Evolutionary conservation across 139 green algal species (phyloP).

Genomic region (Choricystis sp.): DNA sequence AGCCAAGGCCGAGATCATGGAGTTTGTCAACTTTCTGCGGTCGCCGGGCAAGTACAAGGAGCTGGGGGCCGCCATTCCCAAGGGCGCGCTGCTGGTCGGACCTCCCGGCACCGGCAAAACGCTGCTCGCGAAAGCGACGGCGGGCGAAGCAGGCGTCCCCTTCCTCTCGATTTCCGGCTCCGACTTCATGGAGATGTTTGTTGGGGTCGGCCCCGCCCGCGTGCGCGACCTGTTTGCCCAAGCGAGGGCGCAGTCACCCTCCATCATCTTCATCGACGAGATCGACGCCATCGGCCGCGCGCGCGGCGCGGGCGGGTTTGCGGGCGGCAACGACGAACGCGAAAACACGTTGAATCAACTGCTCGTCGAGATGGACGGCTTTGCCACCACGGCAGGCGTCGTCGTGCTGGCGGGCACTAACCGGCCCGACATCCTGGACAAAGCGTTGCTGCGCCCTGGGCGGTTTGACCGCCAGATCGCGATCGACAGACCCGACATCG

Average conservation of each 20-base stretch:
- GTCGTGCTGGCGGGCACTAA: constrained; percentile 97
- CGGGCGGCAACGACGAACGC: constrained; percentile 90
- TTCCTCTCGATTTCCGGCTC: constrained; percentile 68
- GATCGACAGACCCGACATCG: constrained; percentile 93
- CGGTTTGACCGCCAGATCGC: constrained; percentile 93
- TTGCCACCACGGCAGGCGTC: constrained; percentile 73
- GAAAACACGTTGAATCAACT: constrained; percentile 99
- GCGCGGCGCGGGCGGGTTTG: constrained; percentile 48
- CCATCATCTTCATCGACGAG: constrained; percentile 98
- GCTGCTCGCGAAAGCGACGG: constrained; percentile 88
- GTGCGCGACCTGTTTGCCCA: constrained; percentile 93
- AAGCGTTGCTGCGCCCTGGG: constrained; percentile 82
- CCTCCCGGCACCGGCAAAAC: constrained; percentile 90
- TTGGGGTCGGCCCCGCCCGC: constrained; percentile 74
- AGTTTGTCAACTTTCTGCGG: constrained; percentile 96
- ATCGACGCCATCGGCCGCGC: constrained; percentile 82
- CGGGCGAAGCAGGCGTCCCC: constrained; percentile 84
- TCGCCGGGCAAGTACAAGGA: constrained; percentile 60
- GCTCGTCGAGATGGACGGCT: constrained; percentile 87
- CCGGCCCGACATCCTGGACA: constrained; percentile 94
- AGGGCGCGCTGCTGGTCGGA: constrained; percentile 74
- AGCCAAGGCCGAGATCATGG: constrained; percentile 90
- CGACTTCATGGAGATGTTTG: constrained; percentile 81
- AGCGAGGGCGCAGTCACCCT: constrained; percentile 59
- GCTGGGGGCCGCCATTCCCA: constrained; percentile 81